Percentiles rank a stretch among this genome's conserved stretches.
phyloP scores from a whole-genome alignment of 2,329 filamentous ascomycete genomes.

The Pseudocercospora pini-densiflorae region DNA sequence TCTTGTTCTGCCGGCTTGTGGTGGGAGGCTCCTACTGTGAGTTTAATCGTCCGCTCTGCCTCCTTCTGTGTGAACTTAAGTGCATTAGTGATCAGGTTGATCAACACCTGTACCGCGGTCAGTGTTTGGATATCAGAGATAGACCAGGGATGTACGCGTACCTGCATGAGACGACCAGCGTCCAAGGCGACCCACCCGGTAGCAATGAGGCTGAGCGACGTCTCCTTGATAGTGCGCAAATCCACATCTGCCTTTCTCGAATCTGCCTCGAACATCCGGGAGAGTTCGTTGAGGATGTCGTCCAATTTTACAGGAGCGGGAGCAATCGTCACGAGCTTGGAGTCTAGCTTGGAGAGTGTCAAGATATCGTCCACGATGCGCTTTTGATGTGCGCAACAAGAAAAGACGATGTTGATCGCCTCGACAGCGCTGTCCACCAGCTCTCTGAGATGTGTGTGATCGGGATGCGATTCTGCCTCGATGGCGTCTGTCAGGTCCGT shows the following conservation, averaged over 20 bases:
- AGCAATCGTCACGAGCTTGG: constrained; percentile 43
- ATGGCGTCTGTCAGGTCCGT: constrained; percentile 26
- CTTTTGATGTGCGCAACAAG: constrained; percentile 50
- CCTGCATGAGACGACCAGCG: constrained; percentile 31
- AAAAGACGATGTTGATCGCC: constrained; percentile 44
- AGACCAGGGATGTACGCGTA: constrained; percentile 1
- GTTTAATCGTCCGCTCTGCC: constrained; percentile 21
- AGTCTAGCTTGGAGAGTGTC: constrained; percentile 49
- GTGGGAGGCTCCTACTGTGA: constrained; percentile 25
- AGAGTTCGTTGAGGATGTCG: constrained; percentile 24
- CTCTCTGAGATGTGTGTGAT: neutral
- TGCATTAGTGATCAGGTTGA: constrained; percentile 36
- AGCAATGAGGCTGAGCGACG: constrained; percentile 6
- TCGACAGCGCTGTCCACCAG: constrained; percentile 20
- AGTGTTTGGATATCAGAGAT: too few relatives aligned
- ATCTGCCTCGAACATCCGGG: constrained; percentile 33
- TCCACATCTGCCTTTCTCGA: constrained; percentile 27
- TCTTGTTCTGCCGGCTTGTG: constrained; percentile 26
- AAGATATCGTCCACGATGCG: constrained; percentile 47
- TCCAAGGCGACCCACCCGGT: constrained; percentile 31
- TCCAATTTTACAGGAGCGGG: constrained; percentile 27
- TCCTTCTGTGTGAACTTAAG: constrained; percentile 34
- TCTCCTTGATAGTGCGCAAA: constrained; percentile 9
- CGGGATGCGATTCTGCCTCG: neutral
- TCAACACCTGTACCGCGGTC: constrained; percentile 11